Conservation (phyloP, 495 filamentous ascomycete genomes). For the Usnea hakonensis region DNA sequence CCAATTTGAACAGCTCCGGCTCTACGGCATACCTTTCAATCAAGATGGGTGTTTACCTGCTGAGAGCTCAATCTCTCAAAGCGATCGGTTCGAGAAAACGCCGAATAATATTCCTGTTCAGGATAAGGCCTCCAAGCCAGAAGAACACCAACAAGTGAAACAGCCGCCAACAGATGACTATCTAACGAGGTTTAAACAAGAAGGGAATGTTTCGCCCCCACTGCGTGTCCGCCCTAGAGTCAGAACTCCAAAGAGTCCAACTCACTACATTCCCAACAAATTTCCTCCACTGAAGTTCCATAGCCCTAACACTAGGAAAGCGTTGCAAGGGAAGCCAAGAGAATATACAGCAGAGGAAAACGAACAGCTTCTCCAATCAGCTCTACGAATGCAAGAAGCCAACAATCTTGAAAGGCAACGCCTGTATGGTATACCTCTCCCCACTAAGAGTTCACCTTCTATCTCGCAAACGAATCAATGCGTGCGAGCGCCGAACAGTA, state of each 20-base stretch:
- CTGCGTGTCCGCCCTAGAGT: too few species aligned
- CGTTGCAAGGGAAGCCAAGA: neutral
- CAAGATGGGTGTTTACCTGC: neutral
- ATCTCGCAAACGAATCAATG: neutral
- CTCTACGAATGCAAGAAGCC: neutral
- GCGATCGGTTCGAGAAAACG: neutral
- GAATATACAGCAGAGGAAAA: neutral
- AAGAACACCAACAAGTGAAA: neutral
- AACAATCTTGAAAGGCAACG: neutral
- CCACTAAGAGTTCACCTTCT: too few species aligned
- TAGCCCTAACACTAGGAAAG: neutral
- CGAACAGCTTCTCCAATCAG: neutral
- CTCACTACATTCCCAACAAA: neutral
- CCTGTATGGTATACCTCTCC: neutral
- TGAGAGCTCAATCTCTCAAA: neutral
- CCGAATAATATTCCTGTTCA: neutral
- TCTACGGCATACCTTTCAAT: neutral
- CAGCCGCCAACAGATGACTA: too few species aligned
- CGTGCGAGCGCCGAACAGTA: neutral
- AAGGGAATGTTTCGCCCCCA: too few species aligned
- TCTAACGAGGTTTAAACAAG: too few species aligned
- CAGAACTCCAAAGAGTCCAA: neutral
- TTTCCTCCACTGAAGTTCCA: neutral
- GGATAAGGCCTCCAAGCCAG: neutral
- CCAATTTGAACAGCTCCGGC: neutral